Base-by-base conservation (phyloP, 345 rosid species). In the Pseudoturritis turrita region DNA sequence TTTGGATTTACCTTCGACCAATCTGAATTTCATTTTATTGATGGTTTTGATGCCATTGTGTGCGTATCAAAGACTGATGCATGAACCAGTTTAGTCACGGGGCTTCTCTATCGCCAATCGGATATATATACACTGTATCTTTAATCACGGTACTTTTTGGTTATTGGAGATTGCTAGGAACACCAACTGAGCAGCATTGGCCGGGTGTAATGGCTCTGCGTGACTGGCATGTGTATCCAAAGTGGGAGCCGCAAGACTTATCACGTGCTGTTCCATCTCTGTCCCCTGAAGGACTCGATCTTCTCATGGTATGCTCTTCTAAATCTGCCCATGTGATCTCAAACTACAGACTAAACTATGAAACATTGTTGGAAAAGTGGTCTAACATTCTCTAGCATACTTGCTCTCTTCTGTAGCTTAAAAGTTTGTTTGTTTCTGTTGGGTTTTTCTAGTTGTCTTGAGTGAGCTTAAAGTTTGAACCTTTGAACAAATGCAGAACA, bases 171-270 rank as follows among this genome's bases (percentile, higher is more conserved):
- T 64, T 71, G 70, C 40, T 76, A 12, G 76, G 80, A 56, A 76
- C 80, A 56, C 80, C 80, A 22, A 64, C 54, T 14, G 72, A 77
- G 61, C 65, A 77, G 56, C 61, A 77, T 39, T 77, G 80, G 71
- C 71, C 76, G 0, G 76, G 80, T 53, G 72, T 77, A 7, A 70
- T 63, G 70, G 35, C 61, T 18, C 51, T 77, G 66, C 76, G 80
- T 74, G 98, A 95, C 73, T 91, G 97, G 99, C 99, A 95, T 75
- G 92, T 86, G 2, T 95, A 91, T 77, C 99, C 99, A 19, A 79
- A 49, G 19, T 95, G 99, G 99, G 96, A 88, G 64, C 80, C 94
- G 33, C 99, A 95, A 73, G 80, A 80, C 72, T 77, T 89, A 65
- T 83, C 87, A 0, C 88, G 89, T 14, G 90, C 84, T 60, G 98